Evolutionary conservation across 768 basidiomycete genomes (phyloP).

Genomic region (Calocybe gangraenosa): DNA sequence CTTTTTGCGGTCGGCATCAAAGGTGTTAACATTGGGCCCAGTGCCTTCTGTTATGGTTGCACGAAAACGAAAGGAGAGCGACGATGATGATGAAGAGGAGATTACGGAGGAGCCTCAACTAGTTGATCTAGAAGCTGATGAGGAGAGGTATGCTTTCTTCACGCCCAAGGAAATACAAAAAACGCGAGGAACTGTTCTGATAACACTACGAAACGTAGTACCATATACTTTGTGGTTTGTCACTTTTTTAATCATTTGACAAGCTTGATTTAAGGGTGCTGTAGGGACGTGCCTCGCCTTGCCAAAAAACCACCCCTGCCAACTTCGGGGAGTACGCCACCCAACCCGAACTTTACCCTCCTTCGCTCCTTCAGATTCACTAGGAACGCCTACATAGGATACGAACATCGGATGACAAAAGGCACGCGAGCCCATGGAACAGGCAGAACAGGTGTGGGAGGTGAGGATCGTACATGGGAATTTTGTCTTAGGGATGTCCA

Average conservation of each 20-base stretch:
- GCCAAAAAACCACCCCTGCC: conserved; percentile 70
- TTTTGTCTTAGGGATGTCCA: conserved; percentile 50
- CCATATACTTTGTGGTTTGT: conserved; percentile 87
- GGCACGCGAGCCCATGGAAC: conserved; percentile 69
- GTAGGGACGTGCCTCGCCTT: conserved; percentile 72
- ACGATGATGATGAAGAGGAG: conserved; percentile 44
- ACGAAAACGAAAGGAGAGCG: conserved; percentile 41
- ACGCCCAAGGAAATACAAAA: conserved; percentile 14
- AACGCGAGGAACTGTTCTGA: conserved; percentile 68
- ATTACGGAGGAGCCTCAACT: conserved; percentile 24
- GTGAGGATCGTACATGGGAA: conserved; percentile 87
- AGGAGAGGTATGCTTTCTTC: conserved; percentile 16
- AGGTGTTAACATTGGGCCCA: conserved; percentile 55
- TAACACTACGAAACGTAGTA: conserved; percentile 80
- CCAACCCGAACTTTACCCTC: conserved; percentile 66
- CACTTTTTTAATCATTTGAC: not conserved
- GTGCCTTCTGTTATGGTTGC: conserved; percentile 37
- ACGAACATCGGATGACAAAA: conserved; percentile 93
- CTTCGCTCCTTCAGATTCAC: conserved; percentile 81
- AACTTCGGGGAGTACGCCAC: conserved; percentile 34
- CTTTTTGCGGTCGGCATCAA: conserved; percentile 72
- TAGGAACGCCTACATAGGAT: conserved; percentile 70
- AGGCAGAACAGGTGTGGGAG: conserved; percentile 66
- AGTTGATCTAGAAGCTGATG: conserved; percentile 26
- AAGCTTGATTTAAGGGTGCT: not conserved